These are phyloP conservation scores for Litsea cubeba DNA, from an alignment of 164 flowering plant genomes.

Conservation along the genomic window DNA sequence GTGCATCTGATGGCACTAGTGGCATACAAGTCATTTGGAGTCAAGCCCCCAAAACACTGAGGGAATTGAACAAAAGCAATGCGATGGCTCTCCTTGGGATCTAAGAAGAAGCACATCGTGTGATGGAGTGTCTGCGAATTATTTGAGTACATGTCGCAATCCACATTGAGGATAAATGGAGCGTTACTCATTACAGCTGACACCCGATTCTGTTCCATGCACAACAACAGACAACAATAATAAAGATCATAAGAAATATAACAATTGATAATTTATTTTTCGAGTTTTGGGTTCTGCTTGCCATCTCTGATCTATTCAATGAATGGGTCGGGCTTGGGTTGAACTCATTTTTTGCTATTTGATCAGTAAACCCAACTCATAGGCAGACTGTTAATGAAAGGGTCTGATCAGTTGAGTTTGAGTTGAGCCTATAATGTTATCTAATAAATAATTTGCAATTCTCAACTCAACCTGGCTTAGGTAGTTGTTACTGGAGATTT, in stretches of 20 bases:
- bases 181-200: constrained; percentile 27
- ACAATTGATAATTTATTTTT: too few relatives aligned
- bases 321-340: not conserved
- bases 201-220: constrained; percentile 21
- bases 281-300: too few relatives aligned
- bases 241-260: too few relatives aligned
- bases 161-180: constrained; percentile 26
- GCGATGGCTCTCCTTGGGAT: constrained; percentile 14
- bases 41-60: constrained; percentile 22
- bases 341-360: too few relatives aligned
- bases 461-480: too few relatives aligned
- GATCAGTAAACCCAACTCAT: too few relatives aligned
- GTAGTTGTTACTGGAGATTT: too few relatives aligned
- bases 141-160: constrained; percentile 33
- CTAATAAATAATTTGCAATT: too few relatives aligned
- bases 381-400: too few relatives aligned
- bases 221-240: too few relatives aligned
- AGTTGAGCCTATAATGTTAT: too few relatives aligned
- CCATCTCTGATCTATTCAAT: not conserved
- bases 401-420: too few relatives aligned
- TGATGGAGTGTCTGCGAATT: constrained; percentile 21
- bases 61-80: constrained; percentile 30
- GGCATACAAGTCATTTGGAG: constrained; percentile 21
- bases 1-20: constrained; percentile 21
- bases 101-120: constrained; percentile 25